Evolutionary conservation across 176 grass and related monocot genomes (phyloP), one percentile per base, ranked within the genome.

Genomic region (Bromus sterilis): DNA sequence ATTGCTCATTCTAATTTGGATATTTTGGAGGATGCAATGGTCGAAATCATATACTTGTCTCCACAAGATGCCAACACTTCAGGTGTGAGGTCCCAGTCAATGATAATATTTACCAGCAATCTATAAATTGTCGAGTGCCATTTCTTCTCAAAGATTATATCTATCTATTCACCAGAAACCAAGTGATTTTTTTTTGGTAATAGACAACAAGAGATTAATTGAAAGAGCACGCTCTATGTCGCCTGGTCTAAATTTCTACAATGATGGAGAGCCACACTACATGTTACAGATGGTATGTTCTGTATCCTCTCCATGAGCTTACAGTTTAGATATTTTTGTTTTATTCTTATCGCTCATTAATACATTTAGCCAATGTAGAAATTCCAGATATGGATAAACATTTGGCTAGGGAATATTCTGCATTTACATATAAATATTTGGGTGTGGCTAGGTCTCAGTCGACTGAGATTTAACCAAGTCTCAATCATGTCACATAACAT

Each of bases 221-320:
- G 79, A 87, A 44, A 93, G 32, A 49, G 81, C 92, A 78, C 83
- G 90, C 53, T 88, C 81, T 32, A 93, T 94, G 90, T 94, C 86
- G 14, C 90, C 92, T 75, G 64, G 82, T 39, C 85, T 91, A 24
- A 85, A 82, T 29, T 86, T 78, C 56, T 79, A 88, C 84, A 79
- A 87, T 79, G 81, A 94, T 70, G 77, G 84, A 86, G 82, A 88
- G 56, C 90, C 90, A 34, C 88, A 87, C 56, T 79, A 86, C 71
- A 87, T 98, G 70, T 85, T 98, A 69, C 82, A 77, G 33, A 84
- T 98, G 92, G 95, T 91, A 93, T 41, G 66, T n/a, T 75, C 24
- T 56, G 32, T 49, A 80, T 80, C 15, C 24, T 86, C 37, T 55
- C 73, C 44, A 62, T 33, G 41, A 11, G 14, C 24, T 35, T 71